Percentiles rank a stretch among this genome's conserved stretches.
Conservation (phyloP, 1,284 basidiomycete genomes). For the Ganoderma multipileum region DNA sequence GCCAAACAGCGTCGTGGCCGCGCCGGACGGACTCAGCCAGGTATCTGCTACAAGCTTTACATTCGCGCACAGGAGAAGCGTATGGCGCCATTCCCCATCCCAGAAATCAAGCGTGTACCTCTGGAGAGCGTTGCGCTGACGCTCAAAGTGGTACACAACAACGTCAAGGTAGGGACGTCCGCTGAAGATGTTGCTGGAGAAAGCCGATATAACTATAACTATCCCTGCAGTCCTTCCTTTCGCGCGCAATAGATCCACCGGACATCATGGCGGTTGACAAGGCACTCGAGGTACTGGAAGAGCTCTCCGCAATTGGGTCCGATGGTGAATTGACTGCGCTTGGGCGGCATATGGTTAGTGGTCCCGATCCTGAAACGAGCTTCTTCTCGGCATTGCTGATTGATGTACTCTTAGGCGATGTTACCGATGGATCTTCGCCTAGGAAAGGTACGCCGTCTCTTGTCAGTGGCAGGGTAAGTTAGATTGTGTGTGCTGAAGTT, state of each 20-base stretch:
- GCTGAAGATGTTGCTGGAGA: not conserved
- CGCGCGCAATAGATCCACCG: conserved; percentile 87
- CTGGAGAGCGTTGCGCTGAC: conserved; percentile 85
- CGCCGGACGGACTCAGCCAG: conserved; percentile 88
- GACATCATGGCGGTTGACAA: conserved; percentile 79
- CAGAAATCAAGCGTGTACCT: conserved; percentile 92
- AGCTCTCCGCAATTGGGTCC: conserved; percentile 80
- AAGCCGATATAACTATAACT: conserved; percentile 3
- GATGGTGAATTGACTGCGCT: conserved; percentile 80
- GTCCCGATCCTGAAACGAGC: conserved; percentile 9
- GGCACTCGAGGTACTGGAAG: conserved; percentile 78
- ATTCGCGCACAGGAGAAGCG: conserved; percentile 75
- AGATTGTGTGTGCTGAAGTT: not conserved
- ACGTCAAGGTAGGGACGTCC: conserved; percentile 66
- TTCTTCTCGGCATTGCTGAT: conserved; percentile 15
- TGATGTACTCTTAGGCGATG: conserved; percentile 57
- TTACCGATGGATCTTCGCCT: conserved; percentile 91
- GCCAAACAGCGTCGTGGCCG: conserved; percentile 88
- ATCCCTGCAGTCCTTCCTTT: conserved; percentile 56
- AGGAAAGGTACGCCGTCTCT: conserved; percentile 66
- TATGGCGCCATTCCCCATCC: conserved; percentile 80
- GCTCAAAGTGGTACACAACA: conserved; percentile 84
- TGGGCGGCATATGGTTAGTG: conserved; percentile 78
- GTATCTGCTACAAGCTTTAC: conserved; percentile 87
- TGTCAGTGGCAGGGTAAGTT: not conserved